phyloP scores from a whole-genome alignment of 1,284 basidiomycete species.

The Apiotrichum montevideense region DNA sequence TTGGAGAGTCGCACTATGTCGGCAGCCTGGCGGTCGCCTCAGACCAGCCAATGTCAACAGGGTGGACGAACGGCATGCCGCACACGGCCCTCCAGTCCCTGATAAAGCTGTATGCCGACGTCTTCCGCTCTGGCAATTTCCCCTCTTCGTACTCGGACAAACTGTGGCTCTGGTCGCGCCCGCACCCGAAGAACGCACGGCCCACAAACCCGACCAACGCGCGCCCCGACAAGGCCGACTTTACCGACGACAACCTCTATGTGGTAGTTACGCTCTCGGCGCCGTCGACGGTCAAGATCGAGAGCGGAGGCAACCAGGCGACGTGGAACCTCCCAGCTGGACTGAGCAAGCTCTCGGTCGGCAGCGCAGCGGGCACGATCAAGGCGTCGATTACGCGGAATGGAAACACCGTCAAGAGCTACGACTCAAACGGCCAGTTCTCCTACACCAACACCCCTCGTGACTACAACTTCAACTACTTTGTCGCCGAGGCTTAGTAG shows the following conservation, averaged over 20 bases:
- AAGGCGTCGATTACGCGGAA: conserved; percentile 29
- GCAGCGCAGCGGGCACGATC: conserved; percentile 30
- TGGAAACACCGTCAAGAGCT: conserved; percentile 26
- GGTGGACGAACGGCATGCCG: conserved; percentile 42
- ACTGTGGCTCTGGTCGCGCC: conserved; percentile 62
- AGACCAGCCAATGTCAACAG: conserved; percentile 39
- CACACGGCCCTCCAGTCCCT: conserved; percentile 56
- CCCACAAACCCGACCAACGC: conserved; percentile 6
- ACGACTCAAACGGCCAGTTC: conserved; percentile 29
- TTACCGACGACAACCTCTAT: conserved; percentile 26
- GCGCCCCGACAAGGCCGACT: conserved; percentile 9
- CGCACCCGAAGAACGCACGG: conserved; percentile 56
- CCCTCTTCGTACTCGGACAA: conserved; percentile 56
- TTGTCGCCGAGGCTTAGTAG: conserved; percentile 17
- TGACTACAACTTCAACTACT: conserved; percentile 47
- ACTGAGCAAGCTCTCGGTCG: conserved; percentile 36
- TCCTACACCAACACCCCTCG: conserved; percentile 29
- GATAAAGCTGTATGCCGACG: conserved; percentile 59
- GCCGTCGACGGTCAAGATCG: conserved; percentile 17
- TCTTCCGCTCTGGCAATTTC: conserved; percentile 62
- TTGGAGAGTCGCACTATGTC: conserved; percentile 28
- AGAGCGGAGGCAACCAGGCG: conserved; percentile 24
- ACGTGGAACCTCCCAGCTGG: conserved; percentile 32
- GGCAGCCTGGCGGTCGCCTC: conserved; percentile 20
- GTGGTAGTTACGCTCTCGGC: conserved; percentile 20